A percentile compares a stretch with the other conserved stretches of the same genome.
Evolutionary conservation across 1,284 basidiomycete species (phyloP).

Genomic region (Mrakiaceae sp.): DNA sequence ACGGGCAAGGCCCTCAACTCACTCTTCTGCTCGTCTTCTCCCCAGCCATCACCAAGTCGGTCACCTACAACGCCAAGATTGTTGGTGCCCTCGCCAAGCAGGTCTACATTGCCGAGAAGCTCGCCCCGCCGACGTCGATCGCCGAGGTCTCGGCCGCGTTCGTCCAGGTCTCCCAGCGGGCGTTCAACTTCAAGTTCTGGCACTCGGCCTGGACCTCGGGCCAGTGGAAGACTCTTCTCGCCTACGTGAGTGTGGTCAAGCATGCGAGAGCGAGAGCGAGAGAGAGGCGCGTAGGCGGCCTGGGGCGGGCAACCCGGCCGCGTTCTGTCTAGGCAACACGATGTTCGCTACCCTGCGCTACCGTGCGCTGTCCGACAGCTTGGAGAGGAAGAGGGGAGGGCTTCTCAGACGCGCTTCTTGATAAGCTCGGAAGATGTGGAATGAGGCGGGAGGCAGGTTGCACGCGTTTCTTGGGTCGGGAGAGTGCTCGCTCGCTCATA

Average conservation of each 20-base stretch:
- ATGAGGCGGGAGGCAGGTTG: too few species aligned
- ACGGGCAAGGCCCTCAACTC: not conserved
- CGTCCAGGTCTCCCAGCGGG: conserved; percentile 57
- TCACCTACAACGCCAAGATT: conserved; percentile 74
- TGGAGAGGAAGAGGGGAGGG: too few species aligned
- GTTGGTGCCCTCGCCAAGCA: conserved; percentile 76
- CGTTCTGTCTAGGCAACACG: too few species aligned
- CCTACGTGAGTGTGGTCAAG: conserved; percentile 62
- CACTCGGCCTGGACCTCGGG: conserved; percentile 56
- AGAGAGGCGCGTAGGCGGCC: too few species aligned
- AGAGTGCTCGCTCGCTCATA: too few species aligned
- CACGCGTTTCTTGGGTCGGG: too few species aligned
- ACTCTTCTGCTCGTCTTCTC: not conserved
- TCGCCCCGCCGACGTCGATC: conserved; percentile 66
- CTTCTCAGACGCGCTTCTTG: too few species aligned
- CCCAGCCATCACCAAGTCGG: conserved; percentile 59
- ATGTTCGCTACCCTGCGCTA: too few species aligned
- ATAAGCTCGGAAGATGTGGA: too few species aligned
- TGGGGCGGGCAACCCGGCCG: too few species aligned
- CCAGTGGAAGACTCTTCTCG: conserved; percentile 61
- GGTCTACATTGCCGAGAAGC: conserved; percentile 76
- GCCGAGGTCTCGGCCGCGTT: conserved; percentile 58
- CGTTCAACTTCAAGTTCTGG: conserved; percentile 58
- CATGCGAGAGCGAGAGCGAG: not conserved
- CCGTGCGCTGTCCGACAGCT: too few species aligned